Evolutionary conservation across 805 yeast genomes (phyloP).

Genomic region (Cyberlindnera misumaiensis): DNA sequence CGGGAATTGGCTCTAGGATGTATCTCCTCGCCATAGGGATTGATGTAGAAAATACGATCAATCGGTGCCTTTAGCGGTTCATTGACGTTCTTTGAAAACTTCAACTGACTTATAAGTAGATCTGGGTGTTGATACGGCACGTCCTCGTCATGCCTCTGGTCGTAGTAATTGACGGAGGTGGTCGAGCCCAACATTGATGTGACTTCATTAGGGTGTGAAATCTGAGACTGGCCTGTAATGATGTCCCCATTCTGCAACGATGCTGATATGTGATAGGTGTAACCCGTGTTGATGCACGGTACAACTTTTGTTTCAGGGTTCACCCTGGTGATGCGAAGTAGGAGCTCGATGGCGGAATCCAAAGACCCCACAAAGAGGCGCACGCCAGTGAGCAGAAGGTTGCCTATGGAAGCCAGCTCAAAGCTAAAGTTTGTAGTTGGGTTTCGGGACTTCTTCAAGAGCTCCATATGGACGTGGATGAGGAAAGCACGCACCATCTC

Average conservation of each 20-base stretch:
- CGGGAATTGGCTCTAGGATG: constrained; percentile 65
- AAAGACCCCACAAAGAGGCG: constrained; percentile 77
- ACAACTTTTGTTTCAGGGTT: constrained; percentile 49
- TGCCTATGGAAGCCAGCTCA: constrained; percentile 80
- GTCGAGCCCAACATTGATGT: constrained; percentile 10
- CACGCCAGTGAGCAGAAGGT: constrained; percentile 74
- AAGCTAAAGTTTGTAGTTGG: constrained; percentile 55
- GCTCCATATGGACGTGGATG: constrained; percentile 71
- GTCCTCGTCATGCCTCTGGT: constrained; percentile 34
- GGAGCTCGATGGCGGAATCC: constrained; percentile 76
- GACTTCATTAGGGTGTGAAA: constrained; percentile 68
- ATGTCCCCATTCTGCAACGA: constrained; percentile 57
- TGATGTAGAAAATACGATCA: constrained; percentile 66
- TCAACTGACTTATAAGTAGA: constrained; percentile 64
- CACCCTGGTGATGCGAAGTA: constrained; percentile 56
- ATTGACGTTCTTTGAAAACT: constrained; percentile 53
- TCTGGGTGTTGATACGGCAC: constrained; percentile 77
- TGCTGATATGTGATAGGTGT: constrained; percentile 83
- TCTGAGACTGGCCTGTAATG: constrained; percentile 88
- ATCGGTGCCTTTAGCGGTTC: constrained; percentile 69
- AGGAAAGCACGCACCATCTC: constrained; percentile 74
- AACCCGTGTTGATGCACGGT: constrained; percentile 80
- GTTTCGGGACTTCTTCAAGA: constrained; percentile 58
- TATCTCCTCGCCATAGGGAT: constrained; percentile 83
- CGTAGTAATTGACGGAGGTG: constrained; percentile 13